Conservation (phyloP, 2,329 filamentous ascomycete genomes). For the Aspergillus transmontanensis region DNA sequence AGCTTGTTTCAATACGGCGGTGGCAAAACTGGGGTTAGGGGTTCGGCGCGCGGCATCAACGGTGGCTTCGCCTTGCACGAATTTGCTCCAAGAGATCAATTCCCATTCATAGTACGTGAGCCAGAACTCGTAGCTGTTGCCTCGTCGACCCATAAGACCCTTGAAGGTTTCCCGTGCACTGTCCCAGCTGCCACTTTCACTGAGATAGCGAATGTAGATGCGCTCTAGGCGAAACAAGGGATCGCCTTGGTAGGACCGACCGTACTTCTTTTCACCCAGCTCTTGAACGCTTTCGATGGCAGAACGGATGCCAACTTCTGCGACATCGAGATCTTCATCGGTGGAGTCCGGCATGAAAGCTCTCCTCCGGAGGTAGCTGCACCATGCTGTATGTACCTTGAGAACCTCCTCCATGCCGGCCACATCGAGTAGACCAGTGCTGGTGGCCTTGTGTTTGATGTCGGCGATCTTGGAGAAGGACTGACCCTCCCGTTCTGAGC, state of each 20-base stretch:
- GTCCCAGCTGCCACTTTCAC: slow-evolving; percentile 75
- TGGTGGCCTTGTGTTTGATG: slow-evolving; percentile 91
- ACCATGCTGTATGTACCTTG: slow-evolving; percentile 93
- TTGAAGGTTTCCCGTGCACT: slow-evolving; percentile 79
- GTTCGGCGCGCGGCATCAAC: slow-evolving; percentile 58
- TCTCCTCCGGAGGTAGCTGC: slow-evolving; percentile 83
- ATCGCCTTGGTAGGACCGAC: slow-evolving; percentile 78
- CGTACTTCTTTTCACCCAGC: slow-evolving; percentile 76
- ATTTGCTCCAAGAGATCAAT: slow-evolving; percentile 69
- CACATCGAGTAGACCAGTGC: slow-evolving; percentile 79
- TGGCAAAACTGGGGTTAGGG: slow-evolving; percentile 72
- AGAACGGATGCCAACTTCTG: slow-evolving; percentile 83
- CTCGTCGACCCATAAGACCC: slow-evolving; percentile 67
- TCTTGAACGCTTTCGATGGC: slow-evolving; percentile 82
- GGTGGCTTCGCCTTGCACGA: slow-evolving; percentile 55
- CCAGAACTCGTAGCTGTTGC: slow-evolving; percentile 91
- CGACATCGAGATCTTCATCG: slow-evolving; percentile 84
- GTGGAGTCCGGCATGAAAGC: slow-evolving; percentile 74
- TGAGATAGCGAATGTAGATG: slow-evolving; percentile 89
- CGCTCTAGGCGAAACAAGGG: slow-evolving; percentile 85
- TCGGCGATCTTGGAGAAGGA: slow-evolving; percentile 80
- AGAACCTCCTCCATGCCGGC: slow-evolving; percentile 85
- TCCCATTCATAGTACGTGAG: slow-evolving; percentile 90
- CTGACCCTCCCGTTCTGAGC: slow-evolving; percentile 75
- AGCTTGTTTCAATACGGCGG: slow-evolving; percentile 73